A percentile compares a stretch with the other conserved stretches of the same genome.
Evolutionary conservation across 192 early-diverging fungal genomes (phyloP).

Genomic region (Dispira parvispora): DNA sequence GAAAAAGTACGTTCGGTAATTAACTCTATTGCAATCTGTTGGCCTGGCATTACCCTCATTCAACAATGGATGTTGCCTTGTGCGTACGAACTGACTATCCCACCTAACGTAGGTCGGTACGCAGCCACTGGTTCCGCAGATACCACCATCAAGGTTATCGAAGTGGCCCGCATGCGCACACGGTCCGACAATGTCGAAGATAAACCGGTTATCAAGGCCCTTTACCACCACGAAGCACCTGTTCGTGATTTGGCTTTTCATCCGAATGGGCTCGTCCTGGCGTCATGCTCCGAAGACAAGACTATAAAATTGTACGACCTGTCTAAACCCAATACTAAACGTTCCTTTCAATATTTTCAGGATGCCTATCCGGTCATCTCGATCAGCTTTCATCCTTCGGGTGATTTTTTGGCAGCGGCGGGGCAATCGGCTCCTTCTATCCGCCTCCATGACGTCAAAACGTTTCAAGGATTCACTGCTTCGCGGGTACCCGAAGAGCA

Average conservation of each 20-base stretch:
- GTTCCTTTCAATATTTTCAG: slow-evolving; percentile 69
- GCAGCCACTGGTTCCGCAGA: slow-evolving; percentile 82
- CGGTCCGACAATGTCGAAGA: slow-evolving; percentile 45
- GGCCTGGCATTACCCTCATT: slow-evolving; percentile 1
- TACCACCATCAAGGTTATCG: slow-evolving; percentile 78
- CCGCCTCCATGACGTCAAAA: slow-evolving; percentile 75
- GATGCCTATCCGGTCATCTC: slow-evolving; percentile 64
- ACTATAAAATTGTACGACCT: slow-evolving; percentile 85
- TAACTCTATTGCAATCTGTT: slow-evolving; percentile 2
- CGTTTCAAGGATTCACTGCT: slow-evolving; percentile 61
- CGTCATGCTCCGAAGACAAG: slow-evolving; percentile 68
- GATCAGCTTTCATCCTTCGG: slow-evolving; percentile 84
- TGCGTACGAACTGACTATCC: too few species aligned
- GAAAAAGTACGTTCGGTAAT: background rate
- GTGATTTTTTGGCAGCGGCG: slow-evolving; percentile 67
- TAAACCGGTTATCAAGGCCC: slow-evolving; percentile 74
- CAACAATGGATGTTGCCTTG: slow-evolving; percentile 16
- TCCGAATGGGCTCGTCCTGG: slow-evolving; percentile 81
- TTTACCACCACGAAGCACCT: slow-evolving; percentile 69
- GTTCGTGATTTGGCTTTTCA: slow-evolving; percentile 82
- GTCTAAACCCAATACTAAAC: slow-evolving; percentile 58
- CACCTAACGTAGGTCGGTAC: slow-evolving; percentile 38
- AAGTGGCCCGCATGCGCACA: slow-evolving; percentile 62
- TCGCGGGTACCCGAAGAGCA: slow-evolving; percentile 26
- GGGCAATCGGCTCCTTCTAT: slow-evolving; percentile 56